phyloP scores from a whole-genome alignment of 805 yeast genomes.

The Lachancea nothofagi region DNA sequence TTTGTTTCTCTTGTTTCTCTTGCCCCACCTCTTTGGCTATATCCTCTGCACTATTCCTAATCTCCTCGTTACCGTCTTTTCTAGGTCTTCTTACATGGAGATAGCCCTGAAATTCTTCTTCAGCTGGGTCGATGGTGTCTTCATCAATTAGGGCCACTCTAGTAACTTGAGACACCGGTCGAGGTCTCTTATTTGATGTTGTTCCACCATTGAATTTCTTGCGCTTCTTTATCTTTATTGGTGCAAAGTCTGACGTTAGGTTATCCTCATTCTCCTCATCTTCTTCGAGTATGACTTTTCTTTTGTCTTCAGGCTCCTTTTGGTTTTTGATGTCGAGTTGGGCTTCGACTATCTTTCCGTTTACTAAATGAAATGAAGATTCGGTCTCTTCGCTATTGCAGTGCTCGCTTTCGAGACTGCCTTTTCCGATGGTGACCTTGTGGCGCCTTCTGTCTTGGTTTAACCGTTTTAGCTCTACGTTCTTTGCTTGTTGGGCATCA shows the following conservation, averaged over 20 bases:
- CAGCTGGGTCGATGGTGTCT: conserved; percentile 32
- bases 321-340: background rate
- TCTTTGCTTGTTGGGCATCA: conserved; percentile 29
- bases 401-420: conserved; percentile 14
- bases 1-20: conserved; percentile 23
- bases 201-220: conserved; percentile 33
- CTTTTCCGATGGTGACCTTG: conserved; percentile 14
- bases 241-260: conserved; percentile 31
- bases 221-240: conserved; percentile 38
- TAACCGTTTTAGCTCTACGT: conserved; percentile 28
- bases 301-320: background rate
- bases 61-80: conserved; percentile 27
- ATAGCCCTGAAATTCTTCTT: conserved; percentile 30
- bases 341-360: background rate
- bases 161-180: conserved; percentile 27
- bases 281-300: conserved; percentile 4
- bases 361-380: background rate
- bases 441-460: conserved; percentile 33
- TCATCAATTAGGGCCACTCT: conserved; percentile 33
- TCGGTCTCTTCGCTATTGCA: conserved; percentile 12
- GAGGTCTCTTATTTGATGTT: conserved; percentile 33
- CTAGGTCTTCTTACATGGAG: conserved; percentile 27
- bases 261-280: conserved; percentile 8
- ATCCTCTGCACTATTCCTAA: conserved; percentile 22
- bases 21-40: conserved; percentile 37